These are phyloP conservation scores for Saitozyma podzolica DNA, from an alignment of 768 basidiomycete species.

Conservation along the genomic window DNA sequence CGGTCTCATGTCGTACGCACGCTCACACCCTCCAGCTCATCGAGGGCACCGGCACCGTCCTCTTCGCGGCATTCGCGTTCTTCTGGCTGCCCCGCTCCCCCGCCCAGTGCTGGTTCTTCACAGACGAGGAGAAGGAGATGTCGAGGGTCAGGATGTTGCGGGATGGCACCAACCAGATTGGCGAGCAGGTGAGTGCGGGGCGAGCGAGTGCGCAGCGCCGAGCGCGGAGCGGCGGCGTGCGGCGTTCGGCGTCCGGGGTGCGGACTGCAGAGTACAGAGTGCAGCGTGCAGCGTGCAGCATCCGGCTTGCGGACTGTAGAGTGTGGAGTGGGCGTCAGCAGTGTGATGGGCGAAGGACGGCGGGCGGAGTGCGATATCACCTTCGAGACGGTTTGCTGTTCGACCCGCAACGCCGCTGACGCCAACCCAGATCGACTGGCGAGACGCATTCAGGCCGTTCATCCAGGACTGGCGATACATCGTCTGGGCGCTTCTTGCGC, in stretches of 20 bases:
- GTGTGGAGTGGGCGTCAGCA: too few species aligned
- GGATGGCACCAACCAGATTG: conserved; percentile 58
- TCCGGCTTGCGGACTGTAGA: too few species aligned
- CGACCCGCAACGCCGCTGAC: too few species aligned
- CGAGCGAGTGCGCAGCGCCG: neutral
- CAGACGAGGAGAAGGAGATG: conserved; percentile 18
- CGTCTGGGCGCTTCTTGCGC: conserved; percentile 22
- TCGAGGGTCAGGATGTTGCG: conserved; percentile 52
- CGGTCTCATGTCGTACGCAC: too few species aligned
- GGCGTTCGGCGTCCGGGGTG: too few species aligned
- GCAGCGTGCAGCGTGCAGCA: too few species aligned
- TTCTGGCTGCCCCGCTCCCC: conserved; percentile 23
- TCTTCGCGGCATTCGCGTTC: conserved; percentile 55
- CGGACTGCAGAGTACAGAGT: too few species aligned
- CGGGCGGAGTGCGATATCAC: too few species aligned
- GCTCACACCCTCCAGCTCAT: conserved; percentile 26
- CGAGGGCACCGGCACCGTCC: conserved; percentile 52
- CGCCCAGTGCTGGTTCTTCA: conserved; percentile 11
- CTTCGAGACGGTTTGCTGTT: too few species aligned
- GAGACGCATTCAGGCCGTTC: conserved; percentile 20
- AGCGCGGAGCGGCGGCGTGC: neutral
- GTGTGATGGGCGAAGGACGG: too few species aligned
- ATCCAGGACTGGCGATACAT: conserved; percentile 21
- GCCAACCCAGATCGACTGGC: too few species aligned
- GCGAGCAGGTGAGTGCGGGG: conserved; percentile 31